Evolutionary conservation across 768 basidiomycete species (phyloP), one percentile per base, ranked within the genome.

Genomic region (Favolaschia claudopus): DNA sequence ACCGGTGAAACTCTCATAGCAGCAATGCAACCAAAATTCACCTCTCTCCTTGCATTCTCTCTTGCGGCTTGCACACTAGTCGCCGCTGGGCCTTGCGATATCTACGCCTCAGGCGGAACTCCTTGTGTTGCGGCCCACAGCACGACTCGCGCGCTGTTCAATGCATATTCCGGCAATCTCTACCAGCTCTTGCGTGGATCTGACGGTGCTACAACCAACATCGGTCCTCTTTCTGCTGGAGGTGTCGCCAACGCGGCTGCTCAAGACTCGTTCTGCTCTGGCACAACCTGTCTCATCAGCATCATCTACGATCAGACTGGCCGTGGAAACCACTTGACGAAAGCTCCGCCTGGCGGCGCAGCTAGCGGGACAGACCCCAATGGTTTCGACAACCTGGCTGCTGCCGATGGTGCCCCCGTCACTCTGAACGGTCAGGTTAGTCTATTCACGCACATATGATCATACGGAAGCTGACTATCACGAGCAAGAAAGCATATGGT

Each of bases 241-340:
- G 55, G 55, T 46, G 61, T 62, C 22, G 61, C 61, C 31, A 62
- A 62, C 44, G 55, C 55, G n/a, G 55, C 55, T 31, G 49, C 46
- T 19, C 55, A 56, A 44, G 60, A 62, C 47, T 56, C 54, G 6
- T 62, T 55, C 54, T 56, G 55, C 46, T 34, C 36, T 19, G 19
- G 44, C 25, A 48, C 53, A 27, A 55, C 53, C 20, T 55, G 59
- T 44, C 22, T 49, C 15, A 61, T 61, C 38, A 53, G 45, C 36
- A 55, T 44, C 46, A 40, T 56, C 54, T 49, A 20, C 31, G 46
- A 55, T 31, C 34, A 40, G 39, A 19, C 47, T 37, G 55, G 55
- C 17, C 37, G 28, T 19, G 25, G 51, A 10, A 53, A 53, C 51
- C 38, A 53, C 22, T 28, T 53, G 22, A 53, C 51, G 12, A 37